Percentiles rank a stretch among this genome's conserved stretches.
phyloP scores from a whole-genome alignment of 345 rosid genomes.

The Adansonia digitata region DNA sequence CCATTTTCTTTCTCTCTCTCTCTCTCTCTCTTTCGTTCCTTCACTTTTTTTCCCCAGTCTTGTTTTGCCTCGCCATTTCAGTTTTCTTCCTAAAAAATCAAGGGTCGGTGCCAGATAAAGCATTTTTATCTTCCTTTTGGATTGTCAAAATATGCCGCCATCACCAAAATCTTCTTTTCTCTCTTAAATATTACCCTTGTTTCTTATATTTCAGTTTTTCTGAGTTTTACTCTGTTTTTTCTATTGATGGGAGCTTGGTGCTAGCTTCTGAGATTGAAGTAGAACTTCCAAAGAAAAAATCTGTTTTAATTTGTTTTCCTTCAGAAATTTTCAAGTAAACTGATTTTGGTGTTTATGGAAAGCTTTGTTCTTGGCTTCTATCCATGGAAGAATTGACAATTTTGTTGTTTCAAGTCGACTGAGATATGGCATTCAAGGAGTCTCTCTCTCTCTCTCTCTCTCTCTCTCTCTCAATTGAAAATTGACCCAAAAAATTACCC shows the following conservation, averaged over 20 bases:
- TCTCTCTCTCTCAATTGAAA: not conserved
- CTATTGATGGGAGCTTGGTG: conserved; percentile 4
- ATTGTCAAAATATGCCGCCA: conserved; percentile 40
- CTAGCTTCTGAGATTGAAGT: conserved; percentile 2
- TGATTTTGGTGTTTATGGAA: not conserved
- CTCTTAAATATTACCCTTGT: not conserved
- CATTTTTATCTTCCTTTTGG: conserved; percentile 29
- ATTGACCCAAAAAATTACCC: not conserved
- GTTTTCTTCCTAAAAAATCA: conserved; percentile 22
- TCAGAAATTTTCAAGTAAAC: not conserved
- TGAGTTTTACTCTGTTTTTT: not conserved
- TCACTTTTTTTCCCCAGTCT: conserved; percentile 25
- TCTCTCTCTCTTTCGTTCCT: not conserved
- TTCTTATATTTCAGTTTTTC: not conserved
- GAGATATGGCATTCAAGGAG: conserved; percentile 4
- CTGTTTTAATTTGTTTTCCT: not conserved
- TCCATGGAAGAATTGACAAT: not conserved
- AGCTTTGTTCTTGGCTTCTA: not conserved
- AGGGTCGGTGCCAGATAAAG: conserved; percentile 50
- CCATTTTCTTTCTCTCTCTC: conserved; percentile 1
- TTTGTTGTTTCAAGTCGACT: conserved; percentile 7
- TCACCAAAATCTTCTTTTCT: conserved; percentile 15
- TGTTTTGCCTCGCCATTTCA: conserved; percentile 33
- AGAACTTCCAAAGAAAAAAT: not conserved
- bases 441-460: not conserved